Base-by-base conservation (phyloP, 2,329 filamentous ascomycete species). In the Ascochyta clinopodiicola region DNA sequence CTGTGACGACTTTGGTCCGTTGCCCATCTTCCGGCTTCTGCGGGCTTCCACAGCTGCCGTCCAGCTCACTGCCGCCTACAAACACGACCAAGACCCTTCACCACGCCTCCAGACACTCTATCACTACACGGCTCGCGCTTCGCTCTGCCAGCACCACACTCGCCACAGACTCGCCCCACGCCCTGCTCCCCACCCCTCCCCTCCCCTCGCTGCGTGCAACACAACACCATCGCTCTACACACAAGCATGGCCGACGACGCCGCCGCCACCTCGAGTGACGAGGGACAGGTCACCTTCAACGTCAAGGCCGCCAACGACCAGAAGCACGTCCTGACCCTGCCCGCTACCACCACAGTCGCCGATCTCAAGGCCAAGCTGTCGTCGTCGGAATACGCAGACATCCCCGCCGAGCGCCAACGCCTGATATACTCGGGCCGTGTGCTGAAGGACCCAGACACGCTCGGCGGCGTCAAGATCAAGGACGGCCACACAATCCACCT, bases 401-500 rank as follows among this genome's bases (percentile, higher is more conserved):
- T 96, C 51, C 89, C 95, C 31, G 84, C 88, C 49, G 92, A 96
- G 71, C 87, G 92, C 66, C 94, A 98, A 79, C 91, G 95, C 58
- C 83, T 99, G 61, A 99, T 99, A 79, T 99, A 98, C 82, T 97
- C 94, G 6, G 95, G 95, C 48, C 89, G 94, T 58, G 94, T 99
- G 58, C 87, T 99, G 80, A 99, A 98, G 81, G 95, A 99, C 75
- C 87, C 89, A 56, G 94, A 99, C 68, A 88, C 90, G 0, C 80
- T 99, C 38, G 86, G 84, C 61, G 86, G 86, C 52, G 96, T 96
- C 81, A 98, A 97, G 82, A 93, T 99, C 77, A 97, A 97, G 82
- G 84, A 91, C 62, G 92, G 93, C 61, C 95, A 98, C 77, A 98
- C 94, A 17, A 87, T 99, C 66, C 95, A 99, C 76, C 85, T 99